Base-by-base conservation (phyloP, 108 stramenopile genomes). In the Nannochloropsis salina region DNA sequence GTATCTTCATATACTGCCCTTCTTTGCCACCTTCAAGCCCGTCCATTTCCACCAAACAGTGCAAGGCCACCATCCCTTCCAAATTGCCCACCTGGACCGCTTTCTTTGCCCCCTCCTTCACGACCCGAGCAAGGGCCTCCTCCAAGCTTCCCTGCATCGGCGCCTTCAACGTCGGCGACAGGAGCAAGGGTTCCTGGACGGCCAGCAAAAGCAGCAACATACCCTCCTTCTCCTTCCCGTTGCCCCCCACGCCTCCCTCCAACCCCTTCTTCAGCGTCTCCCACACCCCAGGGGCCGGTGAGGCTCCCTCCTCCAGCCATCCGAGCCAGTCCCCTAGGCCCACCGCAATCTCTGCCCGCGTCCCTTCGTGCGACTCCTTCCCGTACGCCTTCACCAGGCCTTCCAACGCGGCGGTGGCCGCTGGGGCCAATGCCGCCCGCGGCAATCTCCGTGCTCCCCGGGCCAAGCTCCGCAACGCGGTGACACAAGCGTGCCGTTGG, bases 281-380 rank as follows among this genome's bases (percentile, higher is more conserved):
- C 6, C 15, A 74, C 3, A 74, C 61, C 61, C 15, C 8, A 8
- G 61, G 61, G n/a, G 20, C n/a, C 61, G n/a, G 2, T 1, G 20
- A 15, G 0, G 15, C 3, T n/a, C 61, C 61, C 61, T 74, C 61
- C 61, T 74, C 61, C 61, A 74, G 2, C 61, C 15, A 74, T 4
- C 61, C 61, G 20, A 74, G n/a, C 61, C 61, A 74, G 15, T 74
- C 61, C 61, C 61, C 61, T 3, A 74, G 61, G 15, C 20, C 61
- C n/a, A n/a, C 61, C 3, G n/a, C 20, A 6, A 74, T 74, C 61
- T 74, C 61, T n/a, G 87, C 84, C 47, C 87, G 84, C 21, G 87
- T 82, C 8, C 84, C 84, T 15, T 88, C 87, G 31, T 88, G 87
- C 42, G 87, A 80, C n/a, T 88, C 87, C 45, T 84, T 88, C 43